Evolutionary conservation across 257 asterid species (phyloP), one percentile per base, ranked within the genome.

Genomic region (Prunella vulgaris): DNA sequence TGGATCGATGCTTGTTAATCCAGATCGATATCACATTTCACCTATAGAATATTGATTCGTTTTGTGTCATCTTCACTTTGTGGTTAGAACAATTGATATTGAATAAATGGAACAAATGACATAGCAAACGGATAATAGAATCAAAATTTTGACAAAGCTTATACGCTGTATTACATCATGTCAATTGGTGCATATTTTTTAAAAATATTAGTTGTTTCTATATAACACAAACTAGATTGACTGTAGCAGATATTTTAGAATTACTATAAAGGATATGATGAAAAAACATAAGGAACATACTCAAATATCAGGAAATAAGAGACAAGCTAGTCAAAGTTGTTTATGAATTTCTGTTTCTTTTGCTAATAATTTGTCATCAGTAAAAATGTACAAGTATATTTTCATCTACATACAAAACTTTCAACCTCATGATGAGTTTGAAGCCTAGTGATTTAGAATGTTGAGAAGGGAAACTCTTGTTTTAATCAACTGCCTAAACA

Each of bases 381-480:
- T 4, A 22, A 4, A 54, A 21, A 54, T 54, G 24, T 35, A 37
- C 56, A 56, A 68, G 42, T 68, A 10, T 56, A 37, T 58, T 30
- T 25, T 58, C 28, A 30, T 66, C n/a, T 42, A 20, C 38, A 17
- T 15, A 68, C 71, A 61, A 74, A 57, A 64, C 14, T 56, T 57
- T 62, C 10, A 5, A 69, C 38, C 67, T 10, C 69, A 32, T 2
- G 3, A 13, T 15, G 57, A 52, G 28, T 57, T n/a, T 28, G 18
- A 28, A n/a, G 37, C 1, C 76, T 76, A 78, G 62, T 72, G 69
- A 42, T 54, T 83, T 53, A 83, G 48, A 52, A 70, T 76, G 65
- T 77, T 84, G 71, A 78, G 87, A 42, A 80, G 75, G 22, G 69
- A 82, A n/a, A 82, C 84, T 48, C 87, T 68, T 9, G 78, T 71